These are phyloP conservation scores for Cicer yamashitae DNA, from an alignment of 306 rosid genomes.

Conservation along the genomic window DNA sequence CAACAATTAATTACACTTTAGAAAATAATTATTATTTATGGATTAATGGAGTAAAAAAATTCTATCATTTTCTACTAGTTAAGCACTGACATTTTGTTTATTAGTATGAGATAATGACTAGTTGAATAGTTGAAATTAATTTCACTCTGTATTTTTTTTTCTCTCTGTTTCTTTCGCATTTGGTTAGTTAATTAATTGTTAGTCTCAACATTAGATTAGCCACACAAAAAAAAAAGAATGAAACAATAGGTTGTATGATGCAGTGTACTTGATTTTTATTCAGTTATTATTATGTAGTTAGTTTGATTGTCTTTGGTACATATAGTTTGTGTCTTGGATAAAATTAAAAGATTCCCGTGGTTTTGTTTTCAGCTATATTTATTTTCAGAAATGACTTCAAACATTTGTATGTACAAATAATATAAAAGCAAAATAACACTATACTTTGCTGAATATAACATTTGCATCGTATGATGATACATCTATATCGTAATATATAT, in stretches of 20 bases:
- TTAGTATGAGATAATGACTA: not conserved
- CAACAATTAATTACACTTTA: conserved; percentile 21
- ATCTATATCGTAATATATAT: too few species aligned
- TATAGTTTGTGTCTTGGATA: not conserved
- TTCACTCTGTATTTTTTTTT: not conserved
- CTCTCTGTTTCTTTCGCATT: too few species aligned
- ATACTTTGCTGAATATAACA: too few species aligned
- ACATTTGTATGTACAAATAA: too few species aligned
- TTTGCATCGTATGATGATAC: too few species aligned
- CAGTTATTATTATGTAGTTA: not conserved
- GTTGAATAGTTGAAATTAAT: not conserved
- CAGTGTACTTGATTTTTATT: not conserved
- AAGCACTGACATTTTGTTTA: conserved; percentile 23
- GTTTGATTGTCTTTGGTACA: not conserved
- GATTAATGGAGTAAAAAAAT: not conserved
- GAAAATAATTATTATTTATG: not conserved
- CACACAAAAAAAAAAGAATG: not conserved
- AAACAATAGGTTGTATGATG: conserved; percentile 6
- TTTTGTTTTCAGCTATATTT: too few species aligned
- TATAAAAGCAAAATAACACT: too few species aligned
- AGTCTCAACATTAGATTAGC: not conserved
- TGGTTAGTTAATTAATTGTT: not conserved
- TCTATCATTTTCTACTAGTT: conserved; percentile 6
- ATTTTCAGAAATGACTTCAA: too few species aligned
- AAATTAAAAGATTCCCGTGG: too few species aligned